A percentile compares a stretch with the other conserved stretches of the same genome.
Conservation (phyloP, 2,329 filamentous ascomycete genomes). For the Diaporthe citriasiana region DNA sequence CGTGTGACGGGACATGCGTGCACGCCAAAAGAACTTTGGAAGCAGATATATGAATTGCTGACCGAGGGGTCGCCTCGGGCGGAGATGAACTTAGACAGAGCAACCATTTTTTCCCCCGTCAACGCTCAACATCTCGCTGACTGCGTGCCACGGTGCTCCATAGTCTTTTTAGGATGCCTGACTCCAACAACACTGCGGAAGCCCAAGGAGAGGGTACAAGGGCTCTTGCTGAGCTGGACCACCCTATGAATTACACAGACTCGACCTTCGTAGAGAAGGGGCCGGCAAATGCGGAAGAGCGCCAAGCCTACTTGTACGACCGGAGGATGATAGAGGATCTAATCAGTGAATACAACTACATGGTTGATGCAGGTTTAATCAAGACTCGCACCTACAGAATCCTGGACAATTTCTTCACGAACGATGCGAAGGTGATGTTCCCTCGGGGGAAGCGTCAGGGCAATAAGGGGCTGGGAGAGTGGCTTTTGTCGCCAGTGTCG, state of each 20-base stretch:
- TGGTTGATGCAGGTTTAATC: not conserved
- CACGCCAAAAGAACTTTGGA: not conserved
- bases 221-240: not conserved
- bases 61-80: not conserved
- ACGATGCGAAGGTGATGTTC: not conserved
- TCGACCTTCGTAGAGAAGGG: not conserved
- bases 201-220: not conserved
- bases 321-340: conserved; percentile 5
- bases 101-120: not conserved
- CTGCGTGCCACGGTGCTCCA: not conserved
- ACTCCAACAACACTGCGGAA: not conserved
- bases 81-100: not conserved
- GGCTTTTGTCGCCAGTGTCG: conserved; percentile 1
- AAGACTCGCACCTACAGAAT: not conserved
- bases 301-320: not conserved
- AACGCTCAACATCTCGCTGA: not conserved
- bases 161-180: not conserved
- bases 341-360: conserved; percentile 16
- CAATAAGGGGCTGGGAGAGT: not conserved
- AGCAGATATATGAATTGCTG: not conserved
- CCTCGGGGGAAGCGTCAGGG: not conserved
- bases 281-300: not conserved
- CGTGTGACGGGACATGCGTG: not conserved
- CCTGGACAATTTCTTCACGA: not conserved
- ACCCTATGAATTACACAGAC: conserved; percentile 1